A percentile compares a stretch with the other conserved stretches of the same genome.
Conservation (phyloP, 257 asterid species). For the Solanum appendiculatum region DNA sequence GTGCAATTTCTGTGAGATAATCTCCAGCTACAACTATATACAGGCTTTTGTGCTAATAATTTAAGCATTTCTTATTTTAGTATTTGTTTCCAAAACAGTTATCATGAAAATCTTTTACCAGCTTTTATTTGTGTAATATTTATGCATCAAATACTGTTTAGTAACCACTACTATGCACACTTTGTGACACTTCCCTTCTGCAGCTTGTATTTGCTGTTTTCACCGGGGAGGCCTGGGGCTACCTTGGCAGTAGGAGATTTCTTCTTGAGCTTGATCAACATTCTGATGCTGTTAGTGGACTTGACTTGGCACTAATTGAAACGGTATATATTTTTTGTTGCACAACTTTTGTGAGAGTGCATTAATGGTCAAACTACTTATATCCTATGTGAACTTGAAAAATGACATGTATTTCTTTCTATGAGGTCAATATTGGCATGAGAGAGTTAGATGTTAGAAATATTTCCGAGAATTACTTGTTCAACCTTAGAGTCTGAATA, state of each 20-base stretch:
- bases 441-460: background rate
- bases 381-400: background rate
- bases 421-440: background rate
- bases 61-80: background rate
- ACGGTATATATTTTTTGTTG: constrained; percentile 34
- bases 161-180: background rate
- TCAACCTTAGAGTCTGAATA: background rate
- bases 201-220: constrained; percentile 90
- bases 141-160: background rate
- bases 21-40: background rate
- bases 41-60: background rate
- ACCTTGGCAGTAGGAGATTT: constrained; percentile 91
- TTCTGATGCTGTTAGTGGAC: constrained; percentile 62
- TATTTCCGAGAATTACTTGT: background rate
- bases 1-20: background rate
- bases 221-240: constrained; percentile 99
- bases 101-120: background rate
- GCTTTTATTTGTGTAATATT: background rate
- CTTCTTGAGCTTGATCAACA: constrained; percentile 71
- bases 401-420: background rate
- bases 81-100: background rate
- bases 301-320: constrained; percentile 61
- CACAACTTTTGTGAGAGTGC: background rate
- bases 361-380: background rate
- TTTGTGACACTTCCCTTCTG: constrained; percentile 7